Base-by-base conservation (phyloP, 139 green algal species). In the Gonium pectorale region DNA sequence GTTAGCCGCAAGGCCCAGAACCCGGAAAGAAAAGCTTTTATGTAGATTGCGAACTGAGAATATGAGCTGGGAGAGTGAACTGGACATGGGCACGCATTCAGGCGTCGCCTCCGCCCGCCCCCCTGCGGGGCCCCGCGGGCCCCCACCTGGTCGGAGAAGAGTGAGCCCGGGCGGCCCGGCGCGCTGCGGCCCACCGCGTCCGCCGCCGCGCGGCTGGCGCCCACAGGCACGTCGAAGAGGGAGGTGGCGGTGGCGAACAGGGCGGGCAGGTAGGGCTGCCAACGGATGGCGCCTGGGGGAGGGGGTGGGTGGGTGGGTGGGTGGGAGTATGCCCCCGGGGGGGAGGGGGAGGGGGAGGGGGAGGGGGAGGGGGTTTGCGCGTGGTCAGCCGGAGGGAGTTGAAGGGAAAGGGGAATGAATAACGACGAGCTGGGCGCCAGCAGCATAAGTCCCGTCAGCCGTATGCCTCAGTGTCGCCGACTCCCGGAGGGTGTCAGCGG, bases 181-280 rank as follows among this genome's bases (percentile, higher is more conserved):
- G 83, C 51, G 27, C 15, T 5, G 29, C 79, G 62, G 17, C 1
- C 24, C 5, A 72, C 38, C 5, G 67, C 3, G 9, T 73, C 62
- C 1, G 75, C 52, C 38, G 37, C 49, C 21, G 91, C 88, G 2
- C 91, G 85, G 31, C 92, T 87, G 22, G 89, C 86, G 68, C 94
- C 95, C n/a, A 98, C 91, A 1, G 95, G 94, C 27, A 98, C 88
- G 13, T 94, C 85, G 79, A 97, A 95, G n/a, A 80, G 77, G 67
- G 87, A 91, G 56, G 93, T 80, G 37, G 95, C 88, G 54, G 88
- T 72, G 5, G 90, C 94, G 82, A 88, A 94, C 11, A 98, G 78
- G 22, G 72, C 35, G 3, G 88, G 81, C 60, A 97, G 52, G 81
- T 93, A 79, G 0, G 81, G 83, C 1, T 4, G 24, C 94, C 94